Conservation (phyloP, 164 flowering plant species). For the Annona squamosa region DNA sequence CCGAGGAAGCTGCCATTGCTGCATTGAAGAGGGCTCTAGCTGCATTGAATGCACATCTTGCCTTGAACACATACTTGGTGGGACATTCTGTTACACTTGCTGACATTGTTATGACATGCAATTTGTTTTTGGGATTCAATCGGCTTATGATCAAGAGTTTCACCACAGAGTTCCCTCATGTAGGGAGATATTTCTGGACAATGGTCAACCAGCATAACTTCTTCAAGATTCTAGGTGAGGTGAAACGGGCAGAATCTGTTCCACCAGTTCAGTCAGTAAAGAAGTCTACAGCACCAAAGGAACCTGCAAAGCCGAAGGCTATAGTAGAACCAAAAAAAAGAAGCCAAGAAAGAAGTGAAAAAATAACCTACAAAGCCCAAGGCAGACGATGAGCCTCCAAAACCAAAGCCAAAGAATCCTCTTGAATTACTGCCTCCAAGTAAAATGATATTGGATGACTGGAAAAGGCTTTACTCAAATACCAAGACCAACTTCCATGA, state of each 20-base stretch:
- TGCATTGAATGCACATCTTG: constrained; percentile 66
- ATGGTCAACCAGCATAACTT: constrained; percentile 83
- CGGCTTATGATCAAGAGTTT: constrained; percentile 58
- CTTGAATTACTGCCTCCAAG: constrained; percentile 72
- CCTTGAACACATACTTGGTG: constrained; percentile 62
- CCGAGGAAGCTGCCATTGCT: constrained; percentile 60
- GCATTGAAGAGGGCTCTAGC: constrained; percentile 66
- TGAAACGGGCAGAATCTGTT: constrained; percentile 68
- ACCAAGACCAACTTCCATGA: constrained; percentile 74
- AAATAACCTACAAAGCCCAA: constrained; percentile 28
- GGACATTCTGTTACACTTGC: constrained; percentile 48
- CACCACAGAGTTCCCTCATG: constrained; percentile 87
- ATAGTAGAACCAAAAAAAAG: constrained; percentile 26
- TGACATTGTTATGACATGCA: constrained; percentile 66
- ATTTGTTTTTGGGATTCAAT: constrained; percentile 44
- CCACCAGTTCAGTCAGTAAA: constrained; percentile 47
- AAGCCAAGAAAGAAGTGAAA: constrained; percentile 21
- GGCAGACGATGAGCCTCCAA: constrained; percentile 61
- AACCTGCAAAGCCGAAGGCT: constrained; percentile 30
- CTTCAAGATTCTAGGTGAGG: constrained; percentile 65
- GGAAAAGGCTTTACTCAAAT: constrained; percentile 91
- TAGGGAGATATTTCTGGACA: constrained; percentile 97
- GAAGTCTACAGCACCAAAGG: constrained; percentile 44
- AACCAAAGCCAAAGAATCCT: constrained; percentile 89
- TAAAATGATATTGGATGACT: constrained; percentile 49